Percentiles rank a stretch among this genome's conserved stretches.
phyloP scores from a whole-genome alignment of 495 filamentous ascomycete species.

The Wilcoxina mikolae region DNA sequence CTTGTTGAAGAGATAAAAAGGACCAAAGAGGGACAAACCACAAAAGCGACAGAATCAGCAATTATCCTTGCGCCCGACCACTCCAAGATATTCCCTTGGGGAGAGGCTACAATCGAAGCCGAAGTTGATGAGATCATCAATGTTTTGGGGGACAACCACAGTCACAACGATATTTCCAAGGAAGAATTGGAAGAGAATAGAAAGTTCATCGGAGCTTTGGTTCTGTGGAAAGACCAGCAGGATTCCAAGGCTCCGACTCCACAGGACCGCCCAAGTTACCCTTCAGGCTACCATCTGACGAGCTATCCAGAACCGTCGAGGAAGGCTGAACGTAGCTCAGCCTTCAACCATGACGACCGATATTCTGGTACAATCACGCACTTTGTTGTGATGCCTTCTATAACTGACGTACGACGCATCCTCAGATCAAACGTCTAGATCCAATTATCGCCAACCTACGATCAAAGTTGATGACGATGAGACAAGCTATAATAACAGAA shows the following conservation, averaged over 20 bases:
- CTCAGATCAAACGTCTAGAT: not conserved
- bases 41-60: not conserved
- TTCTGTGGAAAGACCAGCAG: not conserved
- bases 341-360: not conserved
- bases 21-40: not conserved
- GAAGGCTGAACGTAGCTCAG: not conserved
- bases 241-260: not conserved
- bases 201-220: not conserved
- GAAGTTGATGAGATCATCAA: not conserved
- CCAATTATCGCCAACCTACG: not conserved
- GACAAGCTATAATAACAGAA: too few species aligned
- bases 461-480: not conserved
- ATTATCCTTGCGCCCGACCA: not conserved
- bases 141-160: not conserved
- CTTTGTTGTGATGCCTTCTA: not conserved
- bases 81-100: not conserved
- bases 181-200: not conserved
- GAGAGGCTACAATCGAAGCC: not conserved
- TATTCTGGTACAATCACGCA: not conserved
- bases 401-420: not conserved
- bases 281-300: not conserved
- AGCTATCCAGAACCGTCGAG: not conserved
- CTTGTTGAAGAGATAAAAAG: not conserved
- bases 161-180: not conserved
- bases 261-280: not conserved